Percentiles rank a stretch among this genome's conserved stretches.
Evolutionary conservation across 176 grass and related monocot species (phyloP).

Genomic region (Oropetium thomaeum): DNA sequence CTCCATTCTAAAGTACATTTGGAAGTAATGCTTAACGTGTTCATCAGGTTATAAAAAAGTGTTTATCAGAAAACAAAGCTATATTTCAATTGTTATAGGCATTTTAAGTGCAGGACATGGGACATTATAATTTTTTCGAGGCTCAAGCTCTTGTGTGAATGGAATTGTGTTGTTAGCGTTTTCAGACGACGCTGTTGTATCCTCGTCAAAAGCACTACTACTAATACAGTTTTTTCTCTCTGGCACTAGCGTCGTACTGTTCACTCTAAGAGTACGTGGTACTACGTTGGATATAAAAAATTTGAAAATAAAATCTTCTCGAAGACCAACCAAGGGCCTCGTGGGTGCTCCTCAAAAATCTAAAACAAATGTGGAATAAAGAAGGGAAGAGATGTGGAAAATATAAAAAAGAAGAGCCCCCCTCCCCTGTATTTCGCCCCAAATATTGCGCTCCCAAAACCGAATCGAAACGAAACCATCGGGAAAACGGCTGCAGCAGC

Average conservation of each 20-base stretch:
- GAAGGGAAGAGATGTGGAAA: not conserved
- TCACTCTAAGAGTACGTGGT: too few species aligned
- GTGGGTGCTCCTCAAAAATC: conserved; percentile 10
- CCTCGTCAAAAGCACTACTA: conserved; percentile 2
- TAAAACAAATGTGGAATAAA: not conserved
- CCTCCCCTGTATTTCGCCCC: conserved; percentile 24
- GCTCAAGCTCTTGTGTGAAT: not conserved
- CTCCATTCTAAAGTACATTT: too few species aligned
- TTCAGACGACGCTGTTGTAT: not conserved
- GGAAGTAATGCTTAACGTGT: too few species aligned
- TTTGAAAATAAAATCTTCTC: not conserved
- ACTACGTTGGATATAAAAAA: not conserved
- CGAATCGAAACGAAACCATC: conserved; percentile 27
- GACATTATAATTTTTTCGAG: not conserved
- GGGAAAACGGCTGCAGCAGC: conserved; percentile 25
- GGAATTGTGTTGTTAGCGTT: not conserved
- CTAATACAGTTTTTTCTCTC: not conserved
- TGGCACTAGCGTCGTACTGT: not conserved
- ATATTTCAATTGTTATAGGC: not conserved
- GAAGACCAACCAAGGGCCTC: not conserved
- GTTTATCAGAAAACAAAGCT: not conserved
- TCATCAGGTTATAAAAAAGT: too few species aligned
- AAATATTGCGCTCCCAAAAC: conserved; percentile 34
- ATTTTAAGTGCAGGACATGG: not conserved
- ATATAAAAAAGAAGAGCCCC: too few species aligned